Evolutionary conservation across 768 basidiomycete species (phyloP), one percentile per base, ranked within the genome.

Genomic region (Rhizopogon salebrosus): DNA sequence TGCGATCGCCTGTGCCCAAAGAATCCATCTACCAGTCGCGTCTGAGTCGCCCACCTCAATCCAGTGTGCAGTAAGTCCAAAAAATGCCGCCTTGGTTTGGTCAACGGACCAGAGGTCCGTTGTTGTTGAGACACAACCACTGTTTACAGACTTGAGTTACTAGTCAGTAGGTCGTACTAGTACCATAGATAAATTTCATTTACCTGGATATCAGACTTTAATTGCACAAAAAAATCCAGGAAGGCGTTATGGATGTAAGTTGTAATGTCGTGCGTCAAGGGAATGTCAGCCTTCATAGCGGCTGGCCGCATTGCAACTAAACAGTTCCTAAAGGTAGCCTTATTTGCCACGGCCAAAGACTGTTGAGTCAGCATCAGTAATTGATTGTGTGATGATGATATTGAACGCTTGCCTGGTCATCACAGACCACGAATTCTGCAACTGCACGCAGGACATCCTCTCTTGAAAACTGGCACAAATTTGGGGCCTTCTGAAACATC

Each of bases 41-140:
- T n/a, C n/a, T n/a, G n/a, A n/a, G 18, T 52, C 51, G 14, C 31
- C 41, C 10, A 62, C 55, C 0, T 64, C 48, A 27, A 70, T 66
- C 65, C 56, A 66, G n/a, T 54, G 54, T 0, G 35, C 52, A 0
- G 53, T 52, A 16, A 60, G 34, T 0, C 67, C 67, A 9, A 70
- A 35, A 40, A 62, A 66, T 1, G 51, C 4, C 1, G 36, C 54
- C 34, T 62, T 66, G n/a, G 55, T 64, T 3, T 58, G 61, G 3
- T 62, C 52, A 16, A 45, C 57, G 1, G 52, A 55, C 60, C 60
- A 64, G 0, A 54, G 35, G 57, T 65, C 60, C 7, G 37, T 53
- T 8, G 49, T 60, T 1, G 24, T 42, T 1, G 54, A 61, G 1
- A 65, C 49, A 38, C 14, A 41, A 16, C 63, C 56, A 13, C 46